Percentiles rank a stretch among this genome's conserved stretches.
These are phyloP conservation scores for Hyaloperonospora brassicae DNA, from an alignment of 352 stramenopile genomes.

Conservation along the genomic window DNA sequence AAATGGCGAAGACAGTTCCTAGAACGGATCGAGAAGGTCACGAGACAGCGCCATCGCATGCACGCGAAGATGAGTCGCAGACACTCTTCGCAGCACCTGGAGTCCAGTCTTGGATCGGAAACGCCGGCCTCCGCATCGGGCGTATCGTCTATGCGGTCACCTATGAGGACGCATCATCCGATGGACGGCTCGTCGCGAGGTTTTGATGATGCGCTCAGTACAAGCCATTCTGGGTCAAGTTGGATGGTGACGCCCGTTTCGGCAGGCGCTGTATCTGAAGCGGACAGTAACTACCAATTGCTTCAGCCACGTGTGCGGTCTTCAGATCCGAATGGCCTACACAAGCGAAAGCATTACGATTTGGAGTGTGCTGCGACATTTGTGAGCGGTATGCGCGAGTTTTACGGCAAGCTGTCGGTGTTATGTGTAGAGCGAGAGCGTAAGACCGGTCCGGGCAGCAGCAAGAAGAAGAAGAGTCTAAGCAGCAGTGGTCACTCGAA, in stretches of 20 bases:
- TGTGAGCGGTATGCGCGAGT: constrained; percentile 46
- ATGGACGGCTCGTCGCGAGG: constrained; percentile 29
- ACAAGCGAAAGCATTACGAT: constrained; percentile 62
- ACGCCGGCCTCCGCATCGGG: constrained; percentile 30
- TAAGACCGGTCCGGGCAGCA: constrained; percentile 39
- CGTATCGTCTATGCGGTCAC: constrained; percentile 30
- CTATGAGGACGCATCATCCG: constrained; percentile 20
- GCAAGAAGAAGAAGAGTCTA: constrained; percentile 38
- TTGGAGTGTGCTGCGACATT: constrained; percentile 48
- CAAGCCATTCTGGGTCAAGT: constrained; percentile 35
- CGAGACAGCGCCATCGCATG: constrained; percentile 51
- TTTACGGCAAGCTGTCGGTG: constrained; percentile 53
- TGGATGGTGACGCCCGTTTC: constrained; percentile 28
- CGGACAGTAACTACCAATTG: constrained; percentile 27
- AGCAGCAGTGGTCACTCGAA: constrained; percentile 54
- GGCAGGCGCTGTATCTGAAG: constrained; percentile 14
- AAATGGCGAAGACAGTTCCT: constrained; percentile 76
- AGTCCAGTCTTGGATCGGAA: constrained; percentile 27
- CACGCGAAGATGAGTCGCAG: constrained; percentile 42
- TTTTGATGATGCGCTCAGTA: constrained; percentile 35
- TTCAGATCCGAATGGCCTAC: constrained; percentile 21
- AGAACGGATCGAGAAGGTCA: constrained; percentile 61
- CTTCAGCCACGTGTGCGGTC: constrained; percentile 18
- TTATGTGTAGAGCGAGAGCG: constrained; percentile 56
- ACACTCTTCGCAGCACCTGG: constrained; percentile 20